phyloP scores from a whole-genome alignment of 169 alveolate species.

The Eimeria acervulina region DNA sequence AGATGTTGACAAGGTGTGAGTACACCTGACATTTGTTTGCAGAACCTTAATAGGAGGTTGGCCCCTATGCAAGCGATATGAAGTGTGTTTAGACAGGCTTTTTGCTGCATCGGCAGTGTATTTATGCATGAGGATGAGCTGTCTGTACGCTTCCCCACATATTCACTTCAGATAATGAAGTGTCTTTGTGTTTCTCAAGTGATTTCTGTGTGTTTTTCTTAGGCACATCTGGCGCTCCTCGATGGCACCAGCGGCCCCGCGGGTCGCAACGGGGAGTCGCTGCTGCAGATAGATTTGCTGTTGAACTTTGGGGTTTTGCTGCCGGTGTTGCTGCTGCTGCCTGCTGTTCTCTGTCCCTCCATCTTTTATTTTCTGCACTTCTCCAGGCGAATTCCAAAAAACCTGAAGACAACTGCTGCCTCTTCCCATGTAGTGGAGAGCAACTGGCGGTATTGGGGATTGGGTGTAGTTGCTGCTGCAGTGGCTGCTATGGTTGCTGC shows the following conservation, averaged over 20 bases:
- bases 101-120: too few relatives aligned
- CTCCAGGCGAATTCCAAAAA: background rate
- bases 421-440: background rate
- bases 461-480: background rate
- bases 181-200: background rate
- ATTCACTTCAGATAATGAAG: too few relatives aligned
- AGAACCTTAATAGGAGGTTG: background rate
- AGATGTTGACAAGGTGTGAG: background rate
- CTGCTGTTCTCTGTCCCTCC: slow-evolving; percentile 42
- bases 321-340: slow-evolving; percentile 72
- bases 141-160: too few relatives aligned
- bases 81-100: too few relatives aligned
- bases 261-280: slow-evolving; percentile 49
- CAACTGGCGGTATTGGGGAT: background rate
- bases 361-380: slow-evolving; percentile 7
- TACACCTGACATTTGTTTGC: background rate
- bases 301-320: slow-evolving; percentile 7
- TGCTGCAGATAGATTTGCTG: slow-evolving; percentile 52
- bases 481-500: background rate
- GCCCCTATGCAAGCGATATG: background rate
- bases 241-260: slow-evolving; percentile 73
- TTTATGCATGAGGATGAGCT: background rate
- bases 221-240: slow-evolving; percentile 59
- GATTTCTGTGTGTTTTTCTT: background rate
- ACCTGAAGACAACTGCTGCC: background rate